Evolutionary conservation across 495 filamentous ascomycete genomes (phyloP).

Genomic region (Pseudoneurospora amorphoporcata): DNA sequence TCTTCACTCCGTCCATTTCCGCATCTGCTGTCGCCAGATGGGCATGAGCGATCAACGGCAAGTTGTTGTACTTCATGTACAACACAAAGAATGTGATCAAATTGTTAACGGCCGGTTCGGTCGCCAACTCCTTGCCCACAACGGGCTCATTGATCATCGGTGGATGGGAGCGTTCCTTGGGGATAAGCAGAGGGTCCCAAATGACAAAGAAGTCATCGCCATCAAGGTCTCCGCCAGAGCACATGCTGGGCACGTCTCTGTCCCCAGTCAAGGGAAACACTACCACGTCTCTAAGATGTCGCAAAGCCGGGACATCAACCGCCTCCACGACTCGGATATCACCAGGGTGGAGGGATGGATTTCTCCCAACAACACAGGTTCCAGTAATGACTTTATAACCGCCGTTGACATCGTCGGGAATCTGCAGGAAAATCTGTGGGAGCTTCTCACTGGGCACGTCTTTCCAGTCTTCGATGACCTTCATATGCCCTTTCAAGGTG

Average conservation of each 20-base stretch:
- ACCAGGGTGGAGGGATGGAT: constrained; percentile 89
- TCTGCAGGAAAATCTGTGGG: constrained; percentile 84
- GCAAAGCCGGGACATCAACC: constrained; percentile 61
- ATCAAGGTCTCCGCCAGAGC: constrained; percentile 91
- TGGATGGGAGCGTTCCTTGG: constrained; percentile 52
- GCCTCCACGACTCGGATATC: constrained; percentile 84
- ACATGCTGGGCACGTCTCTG: constrained; percentile 81
- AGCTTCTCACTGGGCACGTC: constrained; percentile 38
- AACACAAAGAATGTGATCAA: constrained; percentile 78
- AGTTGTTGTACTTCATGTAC: constrained; percentile 86
- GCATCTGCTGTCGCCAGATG: constrained; percentile 73
- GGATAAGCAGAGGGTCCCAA: constrained; percentile 75
- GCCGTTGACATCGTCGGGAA: constrained; percentile 39
- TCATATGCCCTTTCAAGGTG: constrained; percentile 55
- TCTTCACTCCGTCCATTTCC: constrained; percentile 50
- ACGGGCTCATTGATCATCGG: constrained; percentile 49
- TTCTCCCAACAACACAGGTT: constrained; percentile 75
- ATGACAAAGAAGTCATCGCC: constrained; percentile 93
- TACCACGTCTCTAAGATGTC: constrained; percentile 71
- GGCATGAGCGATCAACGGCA: constrained; percentile 69
- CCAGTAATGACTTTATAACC: constrained; percentile 61
- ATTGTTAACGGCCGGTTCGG: constrained; percentile 46
- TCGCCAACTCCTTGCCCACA: constrained; percentile 29
- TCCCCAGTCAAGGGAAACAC: constrained; percentile 82
- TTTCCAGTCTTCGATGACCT: constrained; percentile 10